These are phyloP conservation scores for Ophiorrhiza pumila DNA, from an alignment of 257 asterid species.

Conservation along the genomic window DNA sequence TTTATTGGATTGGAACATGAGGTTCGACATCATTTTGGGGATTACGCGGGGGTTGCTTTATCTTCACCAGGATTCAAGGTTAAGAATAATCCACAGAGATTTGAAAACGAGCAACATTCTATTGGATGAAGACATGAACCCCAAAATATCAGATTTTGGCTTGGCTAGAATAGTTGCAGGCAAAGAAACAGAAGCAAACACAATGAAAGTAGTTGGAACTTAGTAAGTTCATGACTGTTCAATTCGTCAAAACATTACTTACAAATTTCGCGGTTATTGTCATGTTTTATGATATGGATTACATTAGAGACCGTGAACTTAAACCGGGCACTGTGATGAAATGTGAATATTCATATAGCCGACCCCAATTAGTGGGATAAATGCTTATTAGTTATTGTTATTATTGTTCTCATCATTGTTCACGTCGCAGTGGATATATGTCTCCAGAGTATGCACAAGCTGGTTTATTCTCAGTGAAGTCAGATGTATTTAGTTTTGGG, in stretches of 20 bases:
- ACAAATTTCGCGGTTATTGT: too few relatives aligned
- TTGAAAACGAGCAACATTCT: conserved; percentile 26
- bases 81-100: too few relatives aligned
- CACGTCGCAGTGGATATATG: conserved; percentile 27
- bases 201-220: conserved; percentile 23
- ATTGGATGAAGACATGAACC: conserved; percentile 25
- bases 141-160: conserved; percentile 29
- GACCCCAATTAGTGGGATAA: too few relatives aligned
- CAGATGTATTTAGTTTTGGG: conserved; percentile 34
- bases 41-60: conserved; percentile 21
- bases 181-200: conserved; percentile 16
- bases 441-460: conserved; percentile 33
- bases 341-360: too few relatives aligned
- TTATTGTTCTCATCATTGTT: background rate
- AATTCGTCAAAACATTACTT: too few relatives aligned
- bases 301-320: too few relatives aligned
- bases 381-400: too few relatives aligned
- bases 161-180: conserved; percentile 23
- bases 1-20: conserved; percentile 13
- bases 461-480: conserved; percentile 25
- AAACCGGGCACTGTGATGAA: too few relatives aligned
- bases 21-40: conserved; percentile 19
- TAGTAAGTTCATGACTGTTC: conserved; percentile 25
- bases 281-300: too few relatives aligned
- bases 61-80: conserved; percentile 23